Conservation (phyloP, 495 filamentous ascomycete genomes). For the Hypoxylon rickii region DNA sequence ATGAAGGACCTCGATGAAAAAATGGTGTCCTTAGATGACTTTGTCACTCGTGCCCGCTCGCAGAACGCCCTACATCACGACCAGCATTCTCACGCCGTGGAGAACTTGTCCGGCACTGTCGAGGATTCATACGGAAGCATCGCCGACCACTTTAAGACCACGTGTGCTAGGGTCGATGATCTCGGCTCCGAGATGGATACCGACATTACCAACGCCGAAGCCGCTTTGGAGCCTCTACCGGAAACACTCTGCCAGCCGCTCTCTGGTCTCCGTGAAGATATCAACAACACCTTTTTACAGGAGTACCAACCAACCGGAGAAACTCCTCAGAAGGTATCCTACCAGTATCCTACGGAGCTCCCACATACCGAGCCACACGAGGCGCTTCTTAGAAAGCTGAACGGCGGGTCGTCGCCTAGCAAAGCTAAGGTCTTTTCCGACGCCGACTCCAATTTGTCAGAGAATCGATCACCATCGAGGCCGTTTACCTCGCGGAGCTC, state of each 20-base stretch:
- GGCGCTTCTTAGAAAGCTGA: constrained; percentile 62
- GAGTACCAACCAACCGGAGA: constrained; percentile 84
- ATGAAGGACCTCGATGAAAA: constrained; percentile 82
- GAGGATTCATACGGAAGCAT: constrained; percentile 72
- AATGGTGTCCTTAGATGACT: constrained; percentile 87
- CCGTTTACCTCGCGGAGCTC: constrained; percentile 22
- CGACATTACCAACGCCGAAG: constrained; percentile 56
- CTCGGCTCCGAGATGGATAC: constrained; percentile 66
- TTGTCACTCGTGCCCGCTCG: constrained; percentile 79
- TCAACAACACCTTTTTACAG: constrained; percentile 63
- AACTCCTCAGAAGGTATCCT: constrained; percentile 79
- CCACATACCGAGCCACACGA: constrained; percentile 79
- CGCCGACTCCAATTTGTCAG: constrained; percentile 24
- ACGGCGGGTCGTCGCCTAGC: constrained; percentile 44
- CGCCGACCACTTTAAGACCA: constrained; percentile 63
- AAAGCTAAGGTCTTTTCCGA: constrained; percentile 47
- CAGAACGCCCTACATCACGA: constrained; percentile 79
- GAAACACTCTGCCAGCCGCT: constrained; percentile 70
- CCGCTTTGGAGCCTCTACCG: constrained; percentile 61
- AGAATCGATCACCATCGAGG: constrained; percentile 36
- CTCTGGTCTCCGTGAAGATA: constrained; percentile 64
- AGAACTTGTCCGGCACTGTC: constrained; percentile 64
- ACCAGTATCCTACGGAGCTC: constrained; percentile 73
- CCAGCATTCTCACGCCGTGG: constrained; percentile 63
- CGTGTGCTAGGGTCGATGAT: constrained; percentile 62